phyloP scores from a whole-genome alignment of 345 rosid species.

The Streptanthus diversifolius region DNA sequence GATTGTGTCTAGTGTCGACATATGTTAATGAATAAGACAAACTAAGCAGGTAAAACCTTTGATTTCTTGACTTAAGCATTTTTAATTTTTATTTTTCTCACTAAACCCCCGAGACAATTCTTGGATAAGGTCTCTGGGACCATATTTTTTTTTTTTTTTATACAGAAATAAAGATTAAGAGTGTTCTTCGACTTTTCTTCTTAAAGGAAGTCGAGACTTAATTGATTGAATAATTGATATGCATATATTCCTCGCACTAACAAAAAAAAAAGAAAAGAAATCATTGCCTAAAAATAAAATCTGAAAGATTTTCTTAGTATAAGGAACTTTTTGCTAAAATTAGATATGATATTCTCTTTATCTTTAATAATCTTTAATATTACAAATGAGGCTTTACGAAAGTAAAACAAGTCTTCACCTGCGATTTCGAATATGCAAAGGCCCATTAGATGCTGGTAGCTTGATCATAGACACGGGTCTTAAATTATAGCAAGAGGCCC shows the following conservation, averaged over 20 bases:
- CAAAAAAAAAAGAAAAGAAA: background rate
- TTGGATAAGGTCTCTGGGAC: conserved; percentile 9
- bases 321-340: background rate
- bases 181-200: background rate
- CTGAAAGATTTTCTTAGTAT: background rate
- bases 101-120: conserved; percentile 10
- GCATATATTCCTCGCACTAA: background rate
- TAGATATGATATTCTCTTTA: too few relatives aligned
- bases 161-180: background rate
- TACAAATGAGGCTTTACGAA: too few relatives aligned
- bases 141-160: background rate
- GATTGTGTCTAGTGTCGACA: background rate
- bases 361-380: too few relatives aligned
- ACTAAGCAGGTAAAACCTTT: conserved; percentile 18
- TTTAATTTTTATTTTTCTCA: background rate
- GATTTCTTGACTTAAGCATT: background rate
- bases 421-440: background rate
- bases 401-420: background rate
- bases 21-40: conserved; percentile 7
- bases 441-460: background rate
- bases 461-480: background rate
- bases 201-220: background rate
- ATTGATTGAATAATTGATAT: background rate
- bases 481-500: background rate
- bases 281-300: background rate